phyloP scores from a whole-genome alignment of 208 protist genomes.

The Tetramitus jugosus region DNA sequence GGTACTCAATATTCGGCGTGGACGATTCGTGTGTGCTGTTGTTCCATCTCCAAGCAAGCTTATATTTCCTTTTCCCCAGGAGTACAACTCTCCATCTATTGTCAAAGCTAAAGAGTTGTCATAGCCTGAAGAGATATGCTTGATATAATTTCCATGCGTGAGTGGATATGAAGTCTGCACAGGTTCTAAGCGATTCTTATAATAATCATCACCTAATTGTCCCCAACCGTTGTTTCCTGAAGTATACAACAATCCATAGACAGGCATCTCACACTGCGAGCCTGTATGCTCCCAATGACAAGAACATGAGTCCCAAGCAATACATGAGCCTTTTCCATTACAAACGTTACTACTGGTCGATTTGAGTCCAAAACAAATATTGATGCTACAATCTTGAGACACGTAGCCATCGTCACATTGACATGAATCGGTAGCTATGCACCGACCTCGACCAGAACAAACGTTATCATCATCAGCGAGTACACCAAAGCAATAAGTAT shows the following conservation, averaged over 20 bases:
- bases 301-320: not conserved
- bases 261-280: not conserved
- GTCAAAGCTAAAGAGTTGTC: too few relatives aligned
- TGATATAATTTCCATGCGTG: too few relatives aligned
- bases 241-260: not conserved
- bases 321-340: not conserved
- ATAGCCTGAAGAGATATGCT: too few relatives aligned
- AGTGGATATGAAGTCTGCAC: too few relatives aligned
- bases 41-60: too few relatives aligned
- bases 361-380: not conserved
- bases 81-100: too few relatives aligned
- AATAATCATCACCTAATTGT: too few relatives aligned
- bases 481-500: not conserved
- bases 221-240: too few relatives aligned
- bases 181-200: too few relatives aligned
- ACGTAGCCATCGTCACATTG: not conserved
- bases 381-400: not conserved
- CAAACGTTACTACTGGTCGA: not conserved
- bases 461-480: not conserved
- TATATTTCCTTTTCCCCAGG: too few relatives aligned
- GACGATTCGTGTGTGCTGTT: too few relatives aligned
- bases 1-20: too few relatives aligned
- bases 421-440: not conserved
- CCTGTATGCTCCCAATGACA: not conserved
- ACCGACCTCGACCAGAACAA: not conserved